Base-by-base conservation (phyloP, 2,329 filamentous ascomycete genomes). In the Didymosphaeria variabile region DNA sequence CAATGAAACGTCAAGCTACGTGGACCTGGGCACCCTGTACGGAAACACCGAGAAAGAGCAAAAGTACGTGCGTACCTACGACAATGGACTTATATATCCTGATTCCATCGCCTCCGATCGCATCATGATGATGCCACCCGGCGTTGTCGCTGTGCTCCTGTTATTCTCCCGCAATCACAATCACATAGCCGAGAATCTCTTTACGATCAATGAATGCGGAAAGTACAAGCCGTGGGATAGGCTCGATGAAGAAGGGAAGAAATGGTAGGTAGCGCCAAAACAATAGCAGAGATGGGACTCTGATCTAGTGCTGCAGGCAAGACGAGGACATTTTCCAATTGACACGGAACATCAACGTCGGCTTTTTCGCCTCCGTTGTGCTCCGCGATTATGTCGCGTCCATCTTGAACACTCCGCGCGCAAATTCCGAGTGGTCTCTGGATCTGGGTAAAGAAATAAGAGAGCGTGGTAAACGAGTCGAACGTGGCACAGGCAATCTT, bases 161-260 rank as follows among this genome's bases (percentile, higher is more conserved):
- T 85, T 91, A 61, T 84, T 90, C 75, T 91, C 89, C 79, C 83
- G 80, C 13, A 94, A 94, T 79, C 93, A 97, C 78, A 97, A 97
- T 78, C 85, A 93, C 66, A 86, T 93, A 0, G 92, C 90, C 2
- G 85, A 88, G 51, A 89, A 93, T 62, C 82, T 97, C 19, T 90
- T 90, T 0, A 80, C 85, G 21, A 93, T 97, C 77, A 96, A 97
- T 69, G 93, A 97, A 69, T 87, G 87, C 49, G 88, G 87, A 12
- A 86, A 90, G 29, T 97, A 96, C 79, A 86, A 84, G 0, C 87
- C 87, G 81, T 69, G 79, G 83, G 60, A 90, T 91, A 0, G 70
- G 79, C 0, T 73, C 73, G 67, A 74, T 46, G 67, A 72, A 8
- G 72, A 72, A 40, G 58, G 52, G 17, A 53, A 63, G 58, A 64